Conservation (phyloP, 1,139 yeast species). For the Lodderomyces pseudojiufengensis region DNA sequence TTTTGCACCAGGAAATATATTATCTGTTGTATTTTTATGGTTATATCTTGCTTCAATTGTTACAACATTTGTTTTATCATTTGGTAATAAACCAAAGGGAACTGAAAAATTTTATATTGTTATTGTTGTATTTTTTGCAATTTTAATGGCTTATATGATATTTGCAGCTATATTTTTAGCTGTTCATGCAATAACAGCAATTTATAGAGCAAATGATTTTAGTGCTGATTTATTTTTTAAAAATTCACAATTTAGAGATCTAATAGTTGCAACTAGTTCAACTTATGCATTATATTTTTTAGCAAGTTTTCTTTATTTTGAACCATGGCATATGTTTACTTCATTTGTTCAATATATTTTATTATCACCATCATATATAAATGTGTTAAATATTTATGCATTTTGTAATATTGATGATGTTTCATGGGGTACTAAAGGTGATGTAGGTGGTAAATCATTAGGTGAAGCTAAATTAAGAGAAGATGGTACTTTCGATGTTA, state of each 20-base stretch:
- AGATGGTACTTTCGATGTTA: conserved; percentile 64
- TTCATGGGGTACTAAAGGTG: conserved; percentile 53
- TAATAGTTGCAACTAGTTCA: conserved; percentile 46
- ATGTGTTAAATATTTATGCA: conserved; percentile 47
- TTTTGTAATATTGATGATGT: conserved; percentile 50
- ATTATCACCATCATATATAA: conserved; percentile 46
- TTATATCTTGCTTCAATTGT: conserved; percentile 83
- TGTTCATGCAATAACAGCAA: conserved; percentile 38
- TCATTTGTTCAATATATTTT: conserved; percentile 45
- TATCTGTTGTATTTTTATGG: conserved; percentile 86
- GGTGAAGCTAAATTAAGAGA: conserved; percentile 62
- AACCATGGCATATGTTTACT: conserved; percentile 53
- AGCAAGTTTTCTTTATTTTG: conserved; percentile 46
- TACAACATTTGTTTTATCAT: conserved; percentile 84
- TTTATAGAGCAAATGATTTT: conserved; percentile 26
- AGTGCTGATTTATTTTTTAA: conserved; percentile 39
- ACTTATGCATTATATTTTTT: conserved; percentile 46
- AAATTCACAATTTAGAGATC: conserved; percentile 44
- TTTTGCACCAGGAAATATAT: conserved; percentile 66
- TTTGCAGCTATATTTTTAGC: conserved; percentile 56
- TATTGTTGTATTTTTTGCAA: conserved; percentile 86
- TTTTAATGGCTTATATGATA: conserved; percentile 86
- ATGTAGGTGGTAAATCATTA: conserved; percentile 41
- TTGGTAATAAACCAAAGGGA: conserved; percentile 94
- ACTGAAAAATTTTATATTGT: conserved; percentile 77